Evolutionary conservation across 2,329 filamentous ascomycete species (phyloP).

Genomic region (Microsporum ferrugineum): DNA sequence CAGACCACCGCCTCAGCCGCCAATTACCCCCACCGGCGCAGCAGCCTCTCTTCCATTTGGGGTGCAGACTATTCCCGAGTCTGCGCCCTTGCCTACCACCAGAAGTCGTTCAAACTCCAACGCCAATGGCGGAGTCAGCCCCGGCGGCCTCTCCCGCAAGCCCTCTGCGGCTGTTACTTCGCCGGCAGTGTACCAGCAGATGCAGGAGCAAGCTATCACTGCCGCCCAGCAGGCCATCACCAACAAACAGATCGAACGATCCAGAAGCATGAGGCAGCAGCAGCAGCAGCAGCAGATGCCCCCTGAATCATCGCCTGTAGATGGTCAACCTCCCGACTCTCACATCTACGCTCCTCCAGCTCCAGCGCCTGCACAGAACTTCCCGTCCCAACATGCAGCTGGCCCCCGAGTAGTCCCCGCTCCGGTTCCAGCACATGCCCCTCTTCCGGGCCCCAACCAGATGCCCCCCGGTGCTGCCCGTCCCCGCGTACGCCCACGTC

Average conservation of each 20-base stretch:
- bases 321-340: not conserved
- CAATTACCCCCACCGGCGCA: constrained; percentile 44
- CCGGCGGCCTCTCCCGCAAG: constrained; percentile 23
- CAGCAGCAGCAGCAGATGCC: constrained; percentile 28
- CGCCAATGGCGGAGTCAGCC: constrained; percentile 30
- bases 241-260: constrained; percentile 56
- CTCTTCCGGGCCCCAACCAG: constrained; percentile 10
- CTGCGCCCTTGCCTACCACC: constrained; percentile 51
- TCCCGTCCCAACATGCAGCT: not conserved
- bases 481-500: constrained; percentile 61
- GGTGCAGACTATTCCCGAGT: constrained; percentile 44
- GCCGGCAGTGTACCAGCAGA: constrained; percentile 45
- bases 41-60: constrained; percentile 28
- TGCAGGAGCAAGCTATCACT: constrained; percentile 75
- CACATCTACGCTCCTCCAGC: constrained; percentile 26
- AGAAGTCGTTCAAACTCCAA: constrained; percentile 59
- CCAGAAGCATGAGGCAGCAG: constrained; percentile 59
- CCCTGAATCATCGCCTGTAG: not conserved
- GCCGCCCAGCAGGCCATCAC: constrained; percentile 67
- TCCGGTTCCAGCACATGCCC: not conserved
- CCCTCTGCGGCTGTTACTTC: constrained; percentile 27
- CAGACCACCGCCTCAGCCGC: constrained; percentile 36
- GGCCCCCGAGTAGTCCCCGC: constrained; percentile 9
- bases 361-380: not conserved
- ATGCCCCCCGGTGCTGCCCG: constrained; percentile 41